These are phyloP conservation scores for Byssothecium circinans DNA, from an alignment of 2,329 filamentous ascomycete genomes.

Conservation along the genomic window DNA sequence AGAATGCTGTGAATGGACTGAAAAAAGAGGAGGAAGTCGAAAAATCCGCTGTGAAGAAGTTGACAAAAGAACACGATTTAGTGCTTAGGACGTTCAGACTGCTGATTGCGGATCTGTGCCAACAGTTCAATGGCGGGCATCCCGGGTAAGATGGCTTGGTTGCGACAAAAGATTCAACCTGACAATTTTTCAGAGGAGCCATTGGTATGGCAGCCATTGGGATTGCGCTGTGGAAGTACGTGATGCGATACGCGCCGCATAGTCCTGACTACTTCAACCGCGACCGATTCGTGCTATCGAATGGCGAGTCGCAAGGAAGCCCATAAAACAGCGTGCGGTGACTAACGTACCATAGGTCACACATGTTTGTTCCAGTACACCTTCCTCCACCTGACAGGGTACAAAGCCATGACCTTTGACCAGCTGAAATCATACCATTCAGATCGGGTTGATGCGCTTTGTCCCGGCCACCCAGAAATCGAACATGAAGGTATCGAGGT, in stretches of 20 bases:
- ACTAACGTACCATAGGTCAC: slow-evolving; percentile 44
- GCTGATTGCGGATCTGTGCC: slow-evolving; percentile 68
- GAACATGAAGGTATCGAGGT: slow-evolving; percentile 61
- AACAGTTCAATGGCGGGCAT: slow-evolving; percentile 71
- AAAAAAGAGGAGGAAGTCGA: slow-evolving; percentile 28
- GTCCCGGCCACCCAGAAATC: slow-evolving; percentile 60
- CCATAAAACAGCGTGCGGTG: background rate
- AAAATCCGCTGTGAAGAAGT: slow-evolving; percentile 15
- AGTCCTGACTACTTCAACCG: slow-evolving; percentile 62
- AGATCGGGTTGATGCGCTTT: slow-evolving; percentile 52
- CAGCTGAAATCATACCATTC: slow-evolving; percentile 61
- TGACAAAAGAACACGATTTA: slow-evolving; percentile 47
- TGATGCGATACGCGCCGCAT: slow-evolving; percentile 62
- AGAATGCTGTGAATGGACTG: slow-evolving; percentile 25
- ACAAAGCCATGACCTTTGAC: slow-evolving; percentile 58
- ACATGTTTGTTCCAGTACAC: slow-evolving; percentile 58
- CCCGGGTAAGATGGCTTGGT: slow-evolving; percentile 56
- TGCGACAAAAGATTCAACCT: slow-evolving; percentile 1
- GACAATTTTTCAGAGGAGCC: slow-evolving; percentile 46
- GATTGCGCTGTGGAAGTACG: slow-evolving; percentile 63
- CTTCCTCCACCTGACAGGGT: slow-evolving; percentile 58
- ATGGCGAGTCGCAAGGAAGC: slow-evolving; percentile 42
- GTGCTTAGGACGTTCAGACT: slow-evolving; percentile 63
- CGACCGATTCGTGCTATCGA: slow-evolving; percentile 65
- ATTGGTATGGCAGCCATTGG: slow-evolving; percentile 66